These are phyloP conservation scores for Trichoderma parareesei DNA, from an alignment of 495 filamentous ascomycete species.

Conservation along the genomic window DNA sequence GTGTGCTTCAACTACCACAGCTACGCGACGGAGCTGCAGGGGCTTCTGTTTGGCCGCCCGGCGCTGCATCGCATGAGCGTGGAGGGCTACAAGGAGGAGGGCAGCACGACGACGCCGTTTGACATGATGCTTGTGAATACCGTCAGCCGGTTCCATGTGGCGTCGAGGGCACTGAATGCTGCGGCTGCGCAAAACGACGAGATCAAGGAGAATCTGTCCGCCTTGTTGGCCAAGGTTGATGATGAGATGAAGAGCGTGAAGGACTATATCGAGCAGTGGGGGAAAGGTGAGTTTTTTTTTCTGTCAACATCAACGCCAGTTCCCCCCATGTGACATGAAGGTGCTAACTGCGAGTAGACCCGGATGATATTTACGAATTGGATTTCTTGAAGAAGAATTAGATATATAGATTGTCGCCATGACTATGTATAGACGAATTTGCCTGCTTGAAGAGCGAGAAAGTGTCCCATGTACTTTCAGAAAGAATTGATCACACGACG, in stretches of 20 bases:
- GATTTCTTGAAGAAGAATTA: background rate
- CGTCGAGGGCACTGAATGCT: constrained; percentile 46
- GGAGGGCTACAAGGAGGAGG: constrained; percentile 62
- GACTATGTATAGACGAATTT: background rate
- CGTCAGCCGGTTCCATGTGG: constrained; percentile 56
- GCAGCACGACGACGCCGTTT: constrained; percentile 64
- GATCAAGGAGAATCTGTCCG: constrained; percentile 39
- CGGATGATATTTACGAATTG: constrained; percentile 46
- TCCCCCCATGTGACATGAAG: background rate
- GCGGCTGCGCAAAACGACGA: constrained; percentile 42
- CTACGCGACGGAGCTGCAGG: constrained; percentile 54
- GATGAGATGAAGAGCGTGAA: constrained; percentile 43
- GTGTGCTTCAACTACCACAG: constrained; percentile 70
- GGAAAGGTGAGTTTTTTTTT: constrained; percentile 27
- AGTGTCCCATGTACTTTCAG: no score
- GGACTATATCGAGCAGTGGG: constrained; percentile 48
- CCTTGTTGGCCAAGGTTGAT: constrained; percentile 39
- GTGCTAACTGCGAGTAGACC: constrained; percentile 32
- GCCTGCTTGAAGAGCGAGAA: background rate
- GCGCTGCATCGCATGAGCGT: constrained; percentile 45
- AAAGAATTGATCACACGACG: background rate
- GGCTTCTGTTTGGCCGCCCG: constrained; percentile 53
- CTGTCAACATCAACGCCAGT: background rate
- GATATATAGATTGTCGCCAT: background rate
- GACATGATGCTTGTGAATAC: constrained; percentile 66